A percentile compares a stretch with the other conserved stretches of the same genome.
These are phyloP conservation scores for Cutaneotrichosporon dermatis DNA, from an alignment of 1,284 basidiomycete species.

Conservation along the genomic window DNA sequence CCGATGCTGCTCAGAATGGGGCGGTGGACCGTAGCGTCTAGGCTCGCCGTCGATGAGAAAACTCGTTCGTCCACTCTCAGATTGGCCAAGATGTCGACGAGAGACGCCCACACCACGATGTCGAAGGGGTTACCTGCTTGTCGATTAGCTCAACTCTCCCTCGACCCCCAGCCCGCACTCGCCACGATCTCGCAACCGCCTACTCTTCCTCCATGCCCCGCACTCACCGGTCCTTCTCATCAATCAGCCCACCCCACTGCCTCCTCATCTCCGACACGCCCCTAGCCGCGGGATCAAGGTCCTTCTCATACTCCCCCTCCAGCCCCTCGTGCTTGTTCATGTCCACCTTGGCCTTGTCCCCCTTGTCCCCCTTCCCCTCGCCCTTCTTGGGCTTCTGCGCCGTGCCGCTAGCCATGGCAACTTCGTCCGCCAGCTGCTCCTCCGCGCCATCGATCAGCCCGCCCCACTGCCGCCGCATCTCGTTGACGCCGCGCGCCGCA, in stretches of 20 bases:
- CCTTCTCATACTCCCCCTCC: neutral
- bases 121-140: no score
- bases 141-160: no score
- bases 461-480: constrained; percentile 4
- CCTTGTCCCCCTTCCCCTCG: no score
- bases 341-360: neutral
- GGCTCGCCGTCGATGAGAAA: no score
- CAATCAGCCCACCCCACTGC: neutral
- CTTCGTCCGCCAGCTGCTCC: neutral
- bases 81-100: no score
- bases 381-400: neutral
- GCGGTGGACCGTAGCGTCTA: no score
- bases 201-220: neutral
- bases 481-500: neutral
- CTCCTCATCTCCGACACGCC: neutral
- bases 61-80: no score
- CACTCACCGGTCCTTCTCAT: neutral
- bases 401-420: neutral
- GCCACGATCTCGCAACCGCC: neutral
- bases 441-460: neutral
- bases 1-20: no score
- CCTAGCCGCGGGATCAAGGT: neutral
- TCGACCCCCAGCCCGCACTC: neutral
- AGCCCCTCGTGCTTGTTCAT: neutral
- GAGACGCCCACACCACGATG: no score